Evolutionary conservation across 2,329 filamentous ascomycete genomes (phyloP).

Genomic region (Sclerotinia trifoliorum): DNA sequence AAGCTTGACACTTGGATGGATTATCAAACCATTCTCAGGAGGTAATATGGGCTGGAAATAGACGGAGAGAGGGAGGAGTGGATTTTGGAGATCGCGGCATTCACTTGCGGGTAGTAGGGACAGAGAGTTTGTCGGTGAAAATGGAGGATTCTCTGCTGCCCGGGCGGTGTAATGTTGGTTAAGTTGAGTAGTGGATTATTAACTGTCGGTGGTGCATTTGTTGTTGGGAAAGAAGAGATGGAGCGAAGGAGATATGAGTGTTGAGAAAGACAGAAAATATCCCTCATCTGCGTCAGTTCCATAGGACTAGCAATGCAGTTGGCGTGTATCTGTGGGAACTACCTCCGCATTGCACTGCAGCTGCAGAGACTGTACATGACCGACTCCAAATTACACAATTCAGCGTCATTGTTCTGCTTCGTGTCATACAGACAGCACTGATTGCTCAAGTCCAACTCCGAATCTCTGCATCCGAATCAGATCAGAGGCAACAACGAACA

Average conservation of each 20-base stretch:
- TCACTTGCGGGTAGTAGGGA: slow-evolving; percentile 45
- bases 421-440: background rate
- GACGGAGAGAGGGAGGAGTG: slow-evolving; percentile 43
- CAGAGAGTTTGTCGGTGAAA: slow-evolving; percentile 48
- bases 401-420: background rate
- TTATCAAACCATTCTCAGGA: slow-evolving; percentile 30
- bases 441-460: background rate
- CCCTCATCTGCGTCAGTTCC: background rate
- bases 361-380: background rate
- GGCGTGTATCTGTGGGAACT: background rate
- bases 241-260: slow-evolving; percentile 7
- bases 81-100: background rate
- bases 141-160: slow-evolving; percentile 47
- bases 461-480: background rate
- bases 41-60: slow-evolving; percentile 32
- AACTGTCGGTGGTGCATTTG: slow-evolving; percentile 28
- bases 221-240: slow-evolving; percentile 30
- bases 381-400: background rate
- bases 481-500: background rate
- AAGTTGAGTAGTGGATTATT: slow-evolving; percentile 22
- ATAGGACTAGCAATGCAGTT: background rate
- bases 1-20: slow-evolving; percentile 48
- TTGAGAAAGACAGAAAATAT: background rate
- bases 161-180: slow-evolving; percentile 5
- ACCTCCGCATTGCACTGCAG: background rate